phyloP scores from a whole-genome alignment of 306 rosid species.

The Quercus rubra region DNA sequence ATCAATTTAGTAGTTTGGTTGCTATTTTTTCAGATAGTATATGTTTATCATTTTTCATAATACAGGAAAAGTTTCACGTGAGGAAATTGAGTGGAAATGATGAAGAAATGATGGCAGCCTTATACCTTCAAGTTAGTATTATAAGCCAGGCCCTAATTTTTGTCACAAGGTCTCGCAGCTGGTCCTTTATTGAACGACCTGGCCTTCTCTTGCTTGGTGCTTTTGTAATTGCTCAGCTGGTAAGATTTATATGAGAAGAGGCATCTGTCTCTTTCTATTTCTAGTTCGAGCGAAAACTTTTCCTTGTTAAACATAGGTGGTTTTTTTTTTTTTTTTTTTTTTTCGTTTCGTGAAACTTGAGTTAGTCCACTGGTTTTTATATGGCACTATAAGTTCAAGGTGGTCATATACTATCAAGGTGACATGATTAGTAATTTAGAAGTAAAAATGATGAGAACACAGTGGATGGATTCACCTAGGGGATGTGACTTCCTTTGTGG shows the following conservation, averaged over 20 bases:
- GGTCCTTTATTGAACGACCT: constrained; percentile 88
- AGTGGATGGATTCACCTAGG: background rate
- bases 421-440: background rate
- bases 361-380: background rate
- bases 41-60: constrained; percentile 1
- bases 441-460: background rate
- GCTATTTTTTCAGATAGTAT: background rate
- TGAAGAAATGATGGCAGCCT: constrained; percentile 89
- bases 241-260: constrained; percentile 32
- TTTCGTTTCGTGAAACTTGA: background rate
- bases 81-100: constrained; percentile 21
- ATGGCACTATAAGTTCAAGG: background rate
- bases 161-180: constrained; percentile 96
- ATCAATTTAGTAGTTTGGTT: background rate
- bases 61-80: constrained; percentile 64
- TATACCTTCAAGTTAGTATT: constrained; percentile 98
- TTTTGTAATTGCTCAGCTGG: constrained; percentile 87
- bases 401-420: background rate
- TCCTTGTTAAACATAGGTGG: background rate
- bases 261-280: background rate
- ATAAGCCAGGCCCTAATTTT: constrained; percentile 95
- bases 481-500: too few relatives aligned
- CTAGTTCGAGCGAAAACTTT: background rate
- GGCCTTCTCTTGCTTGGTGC: constrained; percentile 87
- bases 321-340: background rate